Conservation (phyloP, 371 early-diverging fungal species). For the Lichtheimia ramosa region DNA sequence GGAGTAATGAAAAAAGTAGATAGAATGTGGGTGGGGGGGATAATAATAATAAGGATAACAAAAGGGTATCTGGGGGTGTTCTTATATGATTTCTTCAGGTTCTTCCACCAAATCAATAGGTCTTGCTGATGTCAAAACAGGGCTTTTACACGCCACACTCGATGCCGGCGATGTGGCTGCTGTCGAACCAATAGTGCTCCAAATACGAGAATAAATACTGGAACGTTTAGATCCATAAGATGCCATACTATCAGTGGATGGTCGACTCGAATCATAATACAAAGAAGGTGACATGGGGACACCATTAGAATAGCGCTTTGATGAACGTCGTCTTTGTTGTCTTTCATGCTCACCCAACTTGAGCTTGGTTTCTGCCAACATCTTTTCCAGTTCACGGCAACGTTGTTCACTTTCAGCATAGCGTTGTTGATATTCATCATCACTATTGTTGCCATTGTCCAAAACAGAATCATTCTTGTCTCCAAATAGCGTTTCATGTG, state of each 20-base stretch:
- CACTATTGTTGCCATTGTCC: neutral
- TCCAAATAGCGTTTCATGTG: conserved; percentile 33
- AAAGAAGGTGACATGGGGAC: conserved; percentile 11
- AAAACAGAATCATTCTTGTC: neutral
- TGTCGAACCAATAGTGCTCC: conserved; percentile 19
- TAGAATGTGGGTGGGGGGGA: neutral
- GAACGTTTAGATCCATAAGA: conserved; percentile 37
- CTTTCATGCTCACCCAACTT: conserved; percentile 38
- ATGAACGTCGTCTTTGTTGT: conserved; percentile 2
- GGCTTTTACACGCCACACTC: conserved; percentile 12
- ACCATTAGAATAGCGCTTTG: neutral
- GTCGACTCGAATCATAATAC: conserved; percentile 17
- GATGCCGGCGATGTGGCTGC: conserved; percentile 14
- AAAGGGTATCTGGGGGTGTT: no score
- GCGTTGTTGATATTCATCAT: conserved; percentile 27
- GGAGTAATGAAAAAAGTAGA: neutral
- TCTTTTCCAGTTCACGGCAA: conserved; percentile 46
- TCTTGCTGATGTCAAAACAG: conserved; percentile 2
- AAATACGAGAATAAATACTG: conserved; percentile 47
- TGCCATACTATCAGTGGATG: conserved; percentile 30
- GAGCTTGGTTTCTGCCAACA: conserved; percentile 44
- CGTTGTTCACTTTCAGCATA: conserved; percentile 41
- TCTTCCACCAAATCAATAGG: conserved; percentile 10
- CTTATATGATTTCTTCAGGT: conserved; percentile 7
- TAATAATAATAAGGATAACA: no score